Base-by-base conservation (phyloP, 2,329 filamentous ascomycete genomes). In the Arthroderma sp. region DNA sequence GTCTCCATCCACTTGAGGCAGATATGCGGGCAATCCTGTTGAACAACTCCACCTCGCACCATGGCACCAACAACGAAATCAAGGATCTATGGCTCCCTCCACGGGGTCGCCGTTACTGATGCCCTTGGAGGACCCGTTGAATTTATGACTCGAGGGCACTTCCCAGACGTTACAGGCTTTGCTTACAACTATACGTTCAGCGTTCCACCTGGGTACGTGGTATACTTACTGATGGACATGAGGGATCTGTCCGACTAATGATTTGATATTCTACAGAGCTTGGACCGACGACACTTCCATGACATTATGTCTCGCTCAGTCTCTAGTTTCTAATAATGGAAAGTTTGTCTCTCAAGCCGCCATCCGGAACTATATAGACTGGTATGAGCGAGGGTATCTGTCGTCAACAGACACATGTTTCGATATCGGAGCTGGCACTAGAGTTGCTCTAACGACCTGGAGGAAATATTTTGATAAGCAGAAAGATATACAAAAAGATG, bases 231-330 rank as follows among this genome's bases (percentile, higher is more conserved):
- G 28, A 27, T 28, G 11, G 32, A 1, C 30, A 43, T 42, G 38
- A 27, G 30, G 9, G 30, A 44, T 10, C 28, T 36, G 31, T 28
- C 11, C 5, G 5, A 6, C 22, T 40, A 32, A 27, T 30, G 38
- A 10, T 11, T 36, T 29, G 27, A 31, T 8, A 45, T 22, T 8
- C 27, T 29, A 43, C 34, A 59, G 57, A 6, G 58, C 57, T 31
- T 69, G 63, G 53, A 67, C 65, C 3, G 66, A 68, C 50, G 66
- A 69, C 47, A 68, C 64, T 1, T 61, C 63, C 8, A 65, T 68
- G 62, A 64, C 66, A 4, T 54, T 69, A 7, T 67, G 65, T 40
- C 60, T 69, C 4, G 61, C 63, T 2, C 53, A 61, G 37, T 63
- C 65, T 15, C 53, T 69, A 9, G 58, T 62, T 42, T 56, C 62